phyloP scores from a whole-genome alignment of 176 grass and related monocot species.

The Carex pumila region DNA sequence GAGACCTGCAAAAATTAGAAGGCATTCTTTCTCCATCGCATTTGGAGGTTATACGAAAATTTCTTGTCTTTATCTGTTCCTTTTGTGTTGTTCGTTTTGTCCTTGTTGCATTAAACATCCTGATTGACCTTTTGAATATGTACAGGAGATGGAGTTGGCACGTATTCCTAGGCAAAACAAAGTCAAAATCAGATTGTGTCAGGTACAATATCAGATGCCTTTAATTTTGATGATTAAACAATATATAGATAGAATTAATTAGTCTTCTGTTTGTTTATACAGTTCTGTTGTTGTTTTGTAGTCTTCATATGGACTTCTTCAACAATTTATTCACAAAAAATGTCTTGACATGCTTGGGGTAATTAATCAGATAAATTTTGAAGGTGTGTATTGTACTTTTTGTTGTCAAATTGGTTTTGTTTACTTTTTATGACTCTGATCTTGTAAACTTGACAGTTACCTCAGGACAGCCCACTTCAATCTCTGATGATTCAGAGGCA shows the following conservation, averaged over 20 bases:
- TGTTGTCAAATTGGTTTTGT: conserved; percentile 15
- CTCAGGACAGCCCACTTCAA: conserved; percentile 61
- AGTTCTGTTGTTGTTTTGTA: conserved; percentile 32
- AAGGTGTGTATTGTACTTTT: conserved; percentile 41
- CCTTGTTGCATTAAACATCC: not conserved
- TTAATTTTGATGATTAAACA: conserved; percentile 12
- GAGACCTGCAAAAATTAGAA: conserved; percentile 92
- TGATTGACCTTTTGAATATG: conserved; percentile 6
- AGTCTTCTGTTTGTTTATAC: not conserved
- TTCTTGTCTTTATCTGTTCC: not conserved
- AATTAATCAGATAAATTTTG: conserved; percentile 86
- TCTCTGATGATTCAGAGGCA: conserved; percentile 83
- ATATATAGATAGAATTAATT: not conserved
- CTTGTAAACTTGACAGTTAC: conserved; percentile 49
- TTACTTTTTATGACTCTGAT: conserved; percentile 21
- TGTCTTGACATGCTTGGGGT: conserved; percentile 74
- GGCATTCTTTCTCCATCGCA: conserved; percentile 86
- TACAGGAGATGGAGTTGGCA: conserved; percentile 91
- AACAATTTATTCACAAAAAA: conserved; percentile 92
- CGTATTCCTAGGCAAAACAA: conserved; percentile 70
- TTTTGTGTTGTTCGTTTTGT: conserved; percentile 1
- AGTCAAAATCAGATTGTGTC: conserved; percentile 85
- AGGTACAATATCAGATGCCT: conserved; percentile 33
- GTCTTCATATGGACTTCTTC: conserved; percentile 87
- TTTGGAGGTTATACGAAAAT: conserved; percentile 59